These are phyloP conservation scores for Blepharisma undulans DNA, from an alignment of 169 alveolate species.

Conservation along the genomic window DNA sequence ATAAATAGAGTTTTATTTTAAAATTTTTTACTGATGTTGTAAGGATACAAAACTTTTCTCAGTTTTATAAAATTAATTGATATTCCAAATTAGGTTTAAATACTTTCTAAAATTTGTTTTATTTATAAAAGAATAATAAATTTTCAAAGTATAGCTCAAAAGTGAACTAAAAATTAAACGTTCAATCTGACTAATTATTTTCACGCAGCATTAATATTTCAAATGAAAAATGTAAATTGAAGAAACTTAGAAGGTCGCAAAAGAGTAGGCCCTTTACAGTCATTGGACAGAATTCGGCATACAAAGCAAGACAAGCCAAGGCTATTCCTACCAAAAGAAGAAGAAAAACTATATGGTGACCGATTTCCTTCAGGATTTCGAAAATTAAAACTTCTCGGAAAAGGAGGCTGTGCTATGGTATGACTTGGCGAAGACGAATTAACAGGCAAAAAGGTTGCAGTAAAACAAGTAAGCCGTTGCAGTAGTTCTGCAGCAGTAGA, in stretches of 20 bases:
- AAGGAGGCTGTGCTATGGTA: conserved; percentile 89
- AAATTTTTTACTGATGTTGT: too few species aligned
- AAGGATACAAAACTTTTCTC: too few species aligned
- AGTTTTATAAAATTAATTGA: too few species aligned
- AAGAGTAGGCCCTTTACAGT: neutral
- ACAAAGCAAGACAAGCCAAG: neutral
- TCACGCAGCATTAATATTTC: too few species aligned
- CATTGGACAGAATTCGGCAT: neutral
- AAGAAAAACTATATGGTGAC: conserved; percentile 64
- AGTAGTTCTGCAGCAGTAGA: conserved; percentile 30
- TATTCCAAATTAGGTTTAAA: too few species aligned
- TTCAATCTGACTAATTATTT: too few species aligned
- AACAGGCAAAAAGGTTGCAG: conserved; percentile 59
- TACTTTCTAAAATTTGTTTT: too few species aligned
- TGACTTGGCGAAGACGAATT: conserved; percentile 70
- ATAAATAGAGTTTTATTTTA: too few species aligned
- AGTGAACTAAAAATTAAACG: too few species aligned
- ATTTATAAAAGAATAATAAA: too few species aligned
- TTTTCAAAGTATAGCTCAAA: too few species aligned
- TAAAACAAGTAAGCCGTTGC: conserved; percentile 63
- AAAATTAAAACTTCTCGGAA: conserved; percentile 65
- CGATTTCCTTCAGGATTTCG: conserved; percentile 59
- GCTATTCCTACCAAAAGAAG: conserved; percentile 44
- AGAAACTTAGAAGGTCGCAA: neutral
- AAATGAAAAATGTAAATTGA: neutral